Base-by-base conservation (phyloP, 768 basidiomycete species). In the Phaeotremella fagi region DNA sequence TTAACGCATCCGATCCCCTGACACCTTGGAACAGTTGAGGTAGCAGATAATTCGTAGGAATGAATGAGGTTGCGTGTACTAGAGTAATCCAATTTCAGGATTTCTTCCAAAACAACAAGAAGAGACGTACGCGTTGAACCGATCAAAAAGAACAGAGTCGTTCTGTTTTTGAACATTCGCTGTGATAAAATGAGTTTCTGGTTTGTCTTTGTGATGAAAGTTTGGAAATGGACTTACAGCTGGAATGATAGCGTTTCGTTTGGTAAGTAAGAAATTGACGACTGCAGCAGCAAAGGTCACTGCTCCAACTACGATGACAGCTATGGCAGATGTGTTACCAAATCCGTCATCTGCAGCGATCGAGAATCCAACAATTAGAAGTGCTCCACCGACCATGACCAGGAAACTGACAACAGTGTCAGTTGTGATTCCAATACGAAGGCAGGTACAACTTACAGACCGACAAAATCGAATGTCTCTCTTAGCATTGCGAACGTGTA, bases 341-440 rank as follows among this genome's bases (percentile, higher is more conserved):
- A 72, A 77, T 1, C 76, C 76, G 25, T 63, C 48, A 28, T 74
- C 67, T 7, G 74, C 70, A n/a, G 68, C 70, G 6, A 55, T 57
- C 9, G 72, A 64, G 48, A 76, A 75, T 0, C 77, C 77, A 42
- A 77, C 66, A 22, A 77, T 70, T 6, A 78, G 59, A 23, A 72
- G 56, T 0, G 63, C 71, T 9, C 67, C 69, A 2, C 75, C 73
- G 1, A 59, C 41, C 56, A 75, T 73, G 53, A 77, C 52, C 31
- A 76, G 63, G 29, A 63, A 51, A 11, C 77, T 57, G 16, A 70
- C 73, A 49, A 71, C 11, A 41, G 12, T 20, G 18, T 41, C 38
- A 41, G 38, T 42, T 50, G 68, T 73, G 54, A 73, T 70, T 44
- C 73, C 70, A 1, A 61, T 61, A n/a, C 49, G 28, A 22, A 56